Percentiles rank a stretch among this genome's conserved stretches.
Evolutionary conservation across 768 basidiomycete genomes (phyloP).

Genomic region (Lentinula sp.): DNA sequence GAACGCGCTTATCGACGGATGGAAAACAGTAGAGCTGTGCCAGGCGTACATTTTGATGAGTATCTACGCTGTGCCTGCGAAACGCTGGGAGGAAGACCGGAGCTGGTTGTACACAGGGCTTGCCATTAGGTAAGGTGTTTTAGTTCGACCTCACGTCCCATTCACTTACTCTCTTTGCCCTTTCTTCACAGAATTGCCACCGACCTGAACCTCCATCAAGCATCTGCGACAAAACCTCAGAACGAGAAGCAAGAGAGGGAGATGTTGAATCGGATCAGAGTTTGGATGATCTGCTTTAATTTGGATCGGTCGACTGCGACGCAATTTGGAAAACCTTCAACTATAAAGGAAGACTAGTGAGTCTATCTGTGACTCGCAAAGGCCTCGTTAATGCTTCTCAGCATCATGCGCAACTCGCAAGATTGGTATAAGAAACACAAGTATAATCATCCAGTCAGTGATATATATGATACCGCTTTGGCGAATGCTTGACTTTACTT

Average conservation of each 20-base stretch:
- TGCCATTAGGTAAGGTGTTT: constrained; percentile 56
- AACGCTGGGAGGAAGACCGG: constrained; percentile 85
- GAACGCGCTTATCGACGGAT: constrained; percentile 73
- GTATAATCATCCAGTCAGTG: constrained; percentile 50
- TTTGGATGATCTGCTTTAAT: constrained; percentile 90
- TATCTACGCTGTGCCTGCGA: constrained; percentile 72
- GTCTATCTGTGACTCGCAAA: constrained; percentile 15
- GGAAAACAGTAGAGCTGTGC: constrained; percentile 82
- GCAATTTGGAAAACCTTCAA: constrained; percentile 86
- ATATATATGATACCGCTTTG: not conserved
- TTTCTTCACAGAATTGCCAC: constrained; percentile 61
- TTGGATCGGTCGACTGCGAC: constrained; percentile 84
- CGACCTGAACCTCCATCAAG: constrained; percentile 80
- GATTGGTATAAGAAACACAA: constrained; percentile 73
- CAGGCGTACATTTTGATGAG: constrained; percentile 91
- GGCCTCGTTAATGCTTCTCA: constrained; percentile 14
- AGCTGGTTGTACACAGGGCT: constrained; percentile 88
- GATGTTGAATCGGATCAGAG: constrained; percentile 76
- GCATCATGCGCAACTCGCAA: constrained; percentile 62
- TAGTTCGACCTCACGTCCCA: not conserved
- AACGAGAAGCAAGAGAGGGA: constrained; percentile 78
- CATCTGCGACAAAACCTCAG: constrained; percentile 50
- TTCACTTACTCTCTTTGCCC: not conserved
- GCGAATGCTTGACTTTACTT: not conserved
- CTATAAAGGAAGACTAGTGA: constrained; percentile 80